phyloP scores from a whole-genome alignment of 768 basidiomycete genomes.

The Cystofilobasidium macerans region DNA sequence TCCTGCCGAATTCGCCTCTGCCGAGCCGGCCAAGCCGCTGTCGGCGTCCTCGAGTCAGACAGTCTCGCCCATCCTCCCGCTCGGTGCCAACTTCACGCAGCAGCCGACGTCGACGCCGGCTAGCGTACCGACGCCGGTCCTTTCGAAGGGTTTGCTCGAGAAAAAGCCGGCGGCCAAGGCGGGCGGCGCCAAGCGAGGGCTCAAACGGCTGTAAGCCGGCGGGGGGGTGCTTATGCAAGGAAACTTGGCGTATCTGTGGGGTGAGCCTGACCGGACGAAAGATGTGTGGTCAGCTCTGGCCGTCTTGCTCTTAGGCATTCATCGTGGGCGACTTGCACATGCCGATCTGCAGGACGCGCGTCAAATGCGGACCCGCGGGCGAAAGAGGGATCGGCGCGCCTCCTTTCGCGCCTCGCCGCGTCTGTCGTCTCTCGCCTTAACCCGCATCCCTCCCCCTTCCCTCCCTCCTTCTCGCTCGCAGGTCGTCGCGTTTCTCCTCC shows the following conservation, averaged over 20 bases:
- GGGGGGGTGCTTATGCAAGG: too few relatives aligned
- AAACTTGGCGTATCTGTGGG: too few relatives aligned
- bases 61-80: conserved; percentile 10
- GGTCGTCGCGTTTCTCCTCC: neutral
- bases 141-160: too few relatives aligned
- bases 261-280: too few relatives aligned
- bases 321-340: too few relatives aligned
- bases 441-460: neutral
- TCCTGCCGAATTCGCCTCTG: conserved; percentile 12
- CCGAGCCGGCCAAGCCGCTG: conserved; percentile 1
- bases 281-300: too few relatives aligned
- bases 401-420: neutral
- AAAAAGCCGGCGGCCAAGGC: conserved; percentile 17
- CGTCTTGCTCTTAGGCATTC: too few relatives aligned
- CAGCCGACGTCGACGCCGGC: neutral
- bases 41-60: neutral
- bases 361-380: too few relatives aligned
- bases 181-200: conserved; percentile 21
- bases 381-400: too few relatives aligned
- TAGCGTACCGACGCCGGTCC: too few relatives aligned
- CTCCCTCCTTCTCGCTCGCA: neutral
- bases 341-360: too few relatives aligned
- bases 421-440: neutral
- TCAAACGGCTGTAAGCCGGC: conserved; percentile 19
- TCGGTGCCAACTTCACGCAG: conserved; percentile 7